These are phyloP conservation scores for Cryptococcus sp. DNA, from an alignment of 1,284 basidiomycete species.

Conservation along the genomic window DNA sequence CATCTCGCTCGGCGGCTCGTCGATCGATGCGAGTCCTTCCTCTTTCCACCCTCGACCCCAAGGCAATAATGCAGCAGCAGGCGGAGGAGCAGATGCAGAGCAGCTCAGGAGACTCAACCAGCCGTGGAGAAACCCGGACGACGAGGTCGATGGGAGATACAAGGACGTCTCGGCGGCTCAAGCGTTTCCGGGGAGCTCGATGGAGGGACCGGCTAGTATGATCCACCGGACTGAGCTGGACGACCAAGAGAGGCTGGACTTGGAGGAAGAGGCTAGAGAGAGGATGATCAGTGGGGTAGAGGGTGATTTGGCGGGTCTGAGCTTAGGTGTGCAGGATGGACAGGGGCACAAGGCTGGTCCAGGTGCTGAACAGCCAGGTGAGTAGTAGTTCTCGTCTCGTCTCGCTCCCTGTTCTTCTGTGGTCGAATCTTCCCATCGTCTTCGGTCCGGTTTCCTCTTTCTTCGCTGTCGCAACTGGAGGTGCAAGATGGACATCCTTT, in stretches of 20 bases:
- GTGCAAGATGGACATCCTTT: neutral
- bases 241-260: conserved; percentile 34
- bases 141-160: conserved; percentile 6
- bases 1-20: neutral
- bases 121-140: conserved; percentile 11
- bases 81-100: neutral
- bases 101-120: too few relatives aligned
- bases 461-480: neutral
- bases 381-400: neutral
- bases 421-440: neutral
- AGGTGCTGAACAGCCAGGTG: neutral
- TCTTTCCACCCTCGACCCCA: conserved; percentile 3
- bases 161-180: neutral
- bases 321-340: neutral
- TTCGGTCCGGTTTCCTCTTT: neutral
- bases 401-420: neutral
- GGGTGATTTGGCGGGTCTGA: neutral
- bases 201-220: conserved; percentile 25
- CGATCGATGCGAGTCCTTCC: conserved; percentile 9
- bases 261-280: conserved; percentile 39
- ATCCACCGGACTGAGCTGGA: conserved; percentile 29
- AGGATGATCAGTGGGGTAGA: conserved; percentile 12
- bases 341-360: neutral
- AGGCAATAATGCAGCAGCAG: neutral
- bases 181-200: conserved; percentile 10